Evolutionary conservation across 2,329 filamentous ascomycete species (phyloP).

Genomic region (Rachicladosporium sp.): DNA sequence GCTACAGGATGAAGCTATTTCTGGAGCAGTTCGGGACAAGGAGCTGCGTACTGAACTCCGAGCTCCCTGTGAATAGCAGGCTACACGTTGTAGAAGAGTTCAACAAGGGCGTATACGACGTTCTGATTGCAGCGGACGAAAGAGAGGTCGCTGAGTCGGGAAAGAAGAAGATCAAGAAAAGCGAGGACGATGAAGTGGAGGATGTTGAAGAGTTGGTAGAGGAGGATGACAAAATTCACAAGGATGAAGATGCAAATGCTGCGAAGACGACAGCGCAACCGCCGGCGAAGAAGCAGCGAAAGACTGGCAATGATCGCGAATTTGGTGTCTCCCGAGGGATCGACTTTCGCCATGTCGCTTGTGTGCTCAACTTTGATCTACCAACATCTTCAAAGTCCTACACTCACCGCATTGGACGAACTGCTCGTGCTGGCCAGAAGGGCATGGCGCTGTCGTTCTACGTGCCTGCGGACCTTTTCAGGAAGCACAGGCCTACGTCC

Average conservation of each 20-base stretch:
- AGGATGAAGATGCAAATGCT: constrained; percentile 17
- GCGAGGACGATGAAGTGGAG: constrained; percentile 3
- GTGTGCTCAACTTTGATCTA: constrained; percentile 94
- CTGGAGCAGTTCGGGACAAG: constrained; percentile 94
- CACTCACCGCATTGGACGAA: constrained; percentile 91
- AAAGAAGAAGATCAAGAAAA: constrained; percentile 19
- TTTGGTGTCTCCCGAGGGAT: constrained; percentile 94
- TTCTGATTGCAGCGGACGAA: constrained; percentile 92
- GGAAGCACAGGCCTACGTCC: constrained; percentile 80
- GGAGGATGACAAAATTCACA: constrained; percentile 27
- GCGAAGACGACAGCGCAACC: constrained; percentile 15
- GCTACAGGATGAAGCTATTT: constrained; percentile 86
- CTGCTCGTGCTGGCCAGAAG: constrained; percentile 76
- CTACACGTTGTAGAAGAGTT: constrained; percentile 96
- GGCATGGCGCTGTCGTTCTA: constrained; percentile 96
- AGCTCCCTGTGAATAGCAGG: constrained; percentile 82
- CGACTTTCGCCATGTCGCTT: constrained; percentile 90
- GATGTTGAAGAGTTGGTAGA: constrained; percentile 18
- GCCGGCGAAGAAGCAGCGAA: constrained; percentile 30
- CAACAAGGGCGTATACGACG: constrained; percentile 93
- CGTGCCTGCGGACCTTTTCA: constrained; percentile 66
- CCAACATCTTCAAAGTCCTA: constrained; percentile 82
- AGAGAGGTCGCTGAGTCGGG: constrained; percentile 57
- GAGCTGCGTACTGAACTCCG: constrained; percentile 86
- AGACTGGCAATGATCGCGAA: constrained; percentile 65